Evolutionary conservation across 129 eudicot species (phyloP), one percentile per base, ranked within the genome.

Genomic region (Tagetes patula): DNA sequence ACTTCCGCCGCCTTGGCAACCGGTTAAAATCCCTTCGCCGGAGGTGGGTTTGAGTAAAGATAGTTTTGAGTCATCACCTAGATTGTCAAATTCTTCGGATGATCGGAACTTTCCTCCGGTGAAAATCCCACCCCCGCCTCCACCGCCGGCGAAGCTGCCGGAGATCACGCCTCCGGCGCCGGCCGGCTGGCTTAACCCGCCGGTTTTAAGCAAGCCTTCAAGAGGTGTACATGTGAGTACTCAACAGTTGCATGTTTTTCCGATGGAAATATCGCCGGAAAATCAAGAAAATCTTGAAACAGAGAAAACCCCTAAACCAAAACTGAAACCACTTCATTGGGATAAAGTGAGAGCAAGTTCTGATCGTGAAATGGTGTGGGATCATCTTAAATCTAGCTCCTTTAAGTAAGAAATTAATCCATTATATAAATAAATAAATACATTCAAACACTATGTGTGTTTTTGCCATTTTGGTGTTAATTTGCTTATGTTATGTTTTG

Each of bases 351-450:
- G 86, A 83, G 97, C 96, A 31, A 88, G 91, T 47, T 95, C 97
- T 5, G 97, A 95, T 84, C 83, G 85, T 46, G 99, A 95, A 72
- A 95, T 82, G 87, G 99, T 85, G 77, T 95, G 97, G 99, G 99
- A 95, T 82, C 97, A 88, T 58, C 97, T 95, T 14, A 86, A 85
- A 82, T 88, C 90, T 4, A 95, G 96, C 84, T 95, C 99, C 1
- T 90, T 95, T 65, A 95, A 91, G 99, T 95, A 88, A 46, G 89
- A 14, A 71, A 52, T 45, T 12, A 3, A 1, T 63, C 11, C 0
- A 40, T 20, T 20, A 20, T 20, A 20, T 20, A 20, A 20, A 20
- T 20, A 20, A 20, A 20, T 20, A 20, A 20, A 20, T 63, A 14
- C 64, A 39, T 14, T 48, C 41, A 0, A 48, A 48, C 45, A 32